Percentiles rank a stretch among this genome's conserved stretches.
Evolutionary conservation across 805 yeast genomes (phyloP).

Genomic region (Metschnikowia orientalis): DNA sequence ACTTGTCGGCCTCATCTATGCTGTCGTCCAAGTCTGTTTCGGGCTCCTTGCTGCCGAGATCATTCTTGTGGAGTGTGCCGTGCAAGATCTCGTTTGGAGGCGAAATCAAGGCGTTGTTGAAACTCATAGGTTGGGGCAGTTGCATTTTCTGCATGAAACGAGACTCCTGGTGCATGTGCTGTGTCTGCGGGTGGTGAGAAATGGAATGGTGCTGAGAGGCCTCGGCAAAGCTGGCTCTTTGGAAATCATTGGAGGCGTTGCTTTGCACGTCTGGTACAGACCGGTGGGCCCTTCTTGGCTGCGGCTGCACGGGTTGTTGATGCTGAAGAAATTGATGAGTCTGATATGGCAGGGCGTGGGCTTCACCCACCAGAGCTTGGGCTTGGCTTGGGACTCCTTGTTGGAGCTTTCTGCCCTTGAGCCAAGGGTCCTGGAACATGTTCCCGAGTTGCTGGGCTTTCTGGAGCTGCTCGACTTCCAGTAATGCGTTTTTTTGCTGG

Average conservation of each 20-base stretch:
- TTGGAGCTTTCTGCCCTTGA: neutral
- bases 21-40: conserved; percentile 6
- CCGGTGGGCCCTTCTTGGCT: too few species aligned
- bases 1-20: conserved; percentile 16
- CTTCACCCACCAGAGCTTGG: neutral
- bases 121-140: neutral
- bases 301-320: too few species aligned
- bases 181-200: neutral
- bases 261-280: neutral
- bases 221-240: neutral
- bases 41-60: neutral
- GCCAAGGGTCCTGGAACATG: neutral
- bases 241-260: neutral
- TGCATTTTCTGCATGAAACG: neutral
- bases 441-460: conserved; percentile 32
- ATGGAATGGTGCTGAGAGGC: neutral
- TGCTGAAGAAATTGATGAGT: too few species aligned
- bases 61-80: too few species aligned
- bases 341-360: neutral
- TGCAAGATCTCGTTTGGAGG: too few species aligned
- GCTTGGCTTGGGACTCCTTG: neutral
- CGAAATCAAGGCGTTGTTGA: too few species aligned
- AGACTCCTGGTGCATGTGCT: neutral
- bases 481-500: conserved; percentile 35
- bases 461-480: conserved; percentile 35